phyloP scores from a whole-genome alignment of 306 rosid genomes.

The Hippophae rhamnoides region DNA sequence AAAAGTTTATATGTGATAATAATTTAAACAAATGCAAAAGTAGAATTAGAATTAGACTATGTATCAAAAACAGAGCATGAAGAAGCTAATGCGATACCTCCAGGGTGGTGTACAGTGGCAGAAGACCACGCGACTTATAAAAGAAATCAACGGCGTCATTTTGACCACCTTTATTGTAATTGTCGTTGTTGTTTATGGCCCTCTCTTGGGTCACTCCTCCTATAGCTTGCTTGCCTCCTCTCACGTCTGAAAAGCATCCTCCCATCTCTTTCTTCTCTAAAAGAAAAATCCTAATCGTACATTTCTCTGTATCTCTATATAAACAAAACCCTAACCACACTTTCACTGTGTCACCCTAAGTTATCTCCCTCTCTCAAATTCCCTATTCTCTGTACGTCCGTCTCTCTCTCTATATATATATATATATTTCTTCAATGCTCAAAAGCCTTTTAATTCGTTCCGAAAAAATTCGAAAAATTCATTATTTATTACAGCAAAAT shows the following conservation, averaged over 20 bases:
- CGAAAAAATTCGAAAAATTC: no score
- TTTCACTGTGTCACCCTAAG: no score
- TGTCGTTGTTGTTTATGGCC: not conserved
- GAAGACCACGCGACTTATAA: slow-evolving; percentile 35
- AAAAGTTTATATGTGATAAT: not conserved
- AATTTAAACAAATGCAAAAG: not conserved
- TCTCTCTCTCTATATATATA: no score
- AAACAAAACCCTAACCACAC: no score
- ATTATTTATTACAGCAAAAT: no score
- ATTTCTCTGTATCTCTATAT: no score
- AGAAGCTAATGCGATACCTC: slow-evolving; percentile 22
- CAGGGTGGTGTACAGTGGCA: slow-evolving; percentile 25
- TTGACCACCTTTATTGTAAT: not conserved
- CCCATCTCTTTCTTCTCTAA: slow-evolving; percentile 29
- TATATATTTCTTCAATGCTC: no score
- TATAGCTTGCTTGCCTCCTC: slow-evolving; percentile 42
- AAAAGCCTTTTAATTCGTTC: no score
- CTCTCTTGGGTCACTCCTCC: slow-evolving; percentile 29
- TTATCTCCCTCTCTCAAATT: no score
- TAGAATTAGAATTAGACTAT: not conserved
- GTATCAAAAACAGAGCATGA: not conserved
- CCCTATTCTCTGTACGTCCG: no score
- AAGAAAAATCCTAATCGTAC: no score
- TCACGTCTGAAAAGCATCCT: slow-evolving; percentile 39
- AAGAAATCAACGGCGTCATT: slow-evolving; percentile 51